Percentiles rank a stretch among this genome's conserved stretches.
Conservation (phyloP, 2,329 filamentous ascomycete species). For the Seiridium cupressi region DNA sequence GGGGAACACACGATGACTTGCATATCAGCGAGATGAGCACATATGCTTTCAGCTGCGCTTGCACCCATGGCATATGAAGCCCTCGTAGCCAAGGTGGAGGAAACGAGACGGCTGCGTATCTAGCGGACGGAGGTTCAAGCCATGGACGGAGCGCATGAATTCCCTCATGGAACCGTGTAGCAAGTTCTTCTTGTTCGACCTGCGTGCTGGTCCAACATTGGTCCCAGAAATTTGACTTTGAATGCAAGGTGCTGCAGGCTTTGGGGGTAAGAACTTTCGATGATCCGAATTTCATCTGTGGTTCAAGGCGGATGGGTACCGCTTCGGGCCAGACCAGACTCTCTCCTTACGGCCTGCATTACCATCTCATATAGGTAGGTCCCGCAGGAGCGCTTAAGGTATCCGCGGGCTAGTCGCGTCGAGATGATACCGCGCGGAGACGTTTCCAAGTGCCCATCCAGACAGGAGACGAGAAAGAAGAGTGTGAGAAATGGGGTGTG, state of each 20-base stretch:
- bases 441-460: not conserved
- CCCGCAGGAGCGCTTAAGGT: constrained; percentile 9
- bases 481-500: not conserved
- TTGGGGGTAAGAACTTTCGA: constrained; percentile 1
- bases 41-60: not conserved
- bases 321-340: not conserved
- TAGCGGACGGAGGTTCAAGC: not conserved
- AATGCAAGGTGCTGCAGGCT: constrained; percentile 6
- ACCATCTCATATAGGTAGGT: not conserved
- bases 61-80: not conserved
- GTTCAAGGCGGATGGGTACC: constrained; percentile 10
- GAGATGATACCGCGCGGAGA: constrained; percentile 10
- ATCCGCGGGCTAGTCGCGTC: constrained; percentile 2
- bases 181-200: constrained; percentile 3
- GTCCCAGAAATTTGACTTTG: not conserved
- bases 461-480: not conserved
- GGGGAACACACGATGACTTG: constrained; percentile 5
- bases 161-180: not conserved
- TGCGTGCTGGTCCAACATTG: constrained; percentile 1
- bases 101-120: not conserved
- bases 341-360: not conserved
- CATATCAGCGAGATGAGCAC: not conserved
- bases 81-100: not conserved
- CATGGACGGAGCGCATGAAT: not conserved
- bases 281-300: not conserved